These are phyloP conservation scores for Phyllachora maydis DNA, from an alignment of 2,329 filamentous ascomycete genomes.

Conservation along the genomic window DNA sequence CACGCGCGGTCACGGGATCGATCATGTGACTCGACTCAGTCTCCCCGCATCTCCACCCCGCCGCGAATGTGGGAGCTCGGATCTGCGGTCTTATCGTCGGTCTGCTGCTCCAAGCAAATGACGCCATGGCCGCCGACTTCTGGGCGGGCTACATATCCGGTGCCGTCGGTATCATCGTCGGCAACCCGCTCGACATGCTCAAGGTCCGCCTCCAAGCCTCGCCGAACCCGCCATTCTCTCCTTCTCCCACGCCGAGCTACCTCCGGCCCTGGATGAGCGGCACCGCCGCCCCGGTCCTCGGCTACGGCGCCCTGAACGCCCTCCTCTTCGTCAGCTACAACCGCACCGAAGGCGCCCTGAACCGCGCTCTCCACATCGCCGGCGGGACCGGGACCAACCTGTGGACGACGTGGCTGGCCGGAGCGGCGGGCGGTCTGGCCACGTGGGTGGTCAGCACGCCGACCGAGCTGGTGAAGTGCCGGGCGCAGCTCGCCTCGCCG, in stretches of 20 bases:
- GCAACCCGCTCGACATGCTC: constrained; percentile 52
- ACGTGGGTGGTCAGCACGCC: constrained; percentile 76
- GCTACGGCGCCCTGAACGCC: constrained; percentile 81
- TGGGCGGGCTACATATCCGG: constrained; percentile 86
- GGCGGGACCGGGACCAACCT: constrained; percentile 24
- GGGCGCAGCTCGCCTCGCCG: constrained; percentile 43
- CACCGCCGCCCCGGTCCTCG: constrained; percentile 66
- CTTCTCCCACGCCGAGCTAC: constrained; percentile 2
- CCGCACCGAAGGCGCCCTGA: constrained; percentile 48
- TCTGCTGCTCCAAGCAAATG: too few relatives aligned
- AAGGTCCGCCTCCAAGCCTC: constrained; percentile 67
- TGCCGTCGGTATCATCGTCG: constrained; percentile 67
- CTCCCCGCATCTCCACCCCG: too few relatives aligned
- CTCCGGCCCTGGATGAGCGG: constrained; percentile 28
- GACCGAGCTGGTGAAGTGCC: constrained; percentile 80
- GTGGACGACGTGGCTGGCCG: constrained; percentile 56
- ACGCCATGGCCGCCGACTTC: constrained; percentile 65
- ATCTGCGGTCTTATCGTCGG: too few relatives aligned
- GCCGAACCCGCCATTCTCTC: constrained; percentile 6
- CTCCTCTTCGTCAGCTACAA: constrained; percentile 85
- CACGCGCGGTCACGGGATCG: too few relatives aligned
- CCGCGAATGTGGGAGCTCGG: too few relatives aligned
- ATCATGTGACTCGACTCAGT: too few relatives aligned
- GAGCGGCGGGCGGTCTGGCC: constrained; percentile 61
- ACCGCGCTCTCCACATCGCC: constrained; percentile 7